These are phyloP conservation scores for Cenococcum geophilum DNA, from an alignment of 495 filamentous ascomycete species.

Conservation along the genomic window DNA sequence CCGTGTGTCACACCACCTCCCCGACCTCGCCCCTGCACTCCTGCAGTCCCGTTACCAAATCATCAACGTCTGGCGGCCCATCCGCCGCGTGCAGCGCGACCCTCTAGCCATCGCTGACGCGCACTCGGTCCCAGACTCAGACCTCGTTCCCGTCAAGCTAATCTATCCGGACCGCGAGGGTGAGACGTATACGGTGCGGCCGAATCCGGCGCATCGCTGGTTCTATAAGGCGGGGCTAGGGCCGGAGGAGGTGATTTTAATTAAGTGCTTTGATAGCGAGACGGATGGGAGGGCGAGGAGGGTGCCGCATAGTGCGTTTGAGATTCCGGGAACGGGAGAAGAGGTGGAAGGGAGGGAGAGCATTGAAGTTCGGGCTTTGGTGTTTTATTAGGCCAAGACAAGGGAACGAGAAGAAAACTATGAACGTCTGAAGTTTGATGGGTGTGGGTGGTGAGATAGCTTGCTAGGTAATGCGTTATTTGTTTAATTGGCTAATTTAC, in stretches of 20 bases:
- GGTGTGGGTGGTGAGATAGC: no score
- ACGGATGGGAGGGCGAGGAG: slow-evolving; percentile 51
- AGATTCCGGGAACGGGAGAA: slow-evolving; percentile 54
- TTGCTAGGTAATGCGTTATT: no score
- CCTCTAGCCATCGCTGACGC: slow-evolving; percentile 69
- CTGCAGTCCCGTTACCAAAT: slow-evolving; percentile 66
- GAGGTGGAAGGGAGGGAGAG: slow-evolving; percentile 57
- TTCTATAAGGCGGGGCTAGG: slow-evolving; percentile 35
- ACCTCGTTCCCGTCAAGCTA: slow-evolving; percentile 66
- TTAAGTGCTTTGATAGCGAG: slow-evolving; percentile 59
- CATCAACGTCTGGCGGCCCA: slow-evolving; percentile 75
- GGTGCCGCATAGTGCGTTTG: slow-evolving; percentile 76
- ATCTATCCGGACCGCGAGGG: slow-evolving; percentile 65
- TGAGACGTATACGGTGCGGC: slow-evolving; percentile 63
- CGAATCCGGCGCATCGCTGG: slow-evolving; percentile 58
- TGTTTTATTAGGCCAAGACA: slow-evolving; percentile 46
- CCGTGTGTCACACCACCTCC: slow-evolving; percentile 60
- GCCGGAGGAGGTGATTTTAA: slow-evolving; percentile 21
- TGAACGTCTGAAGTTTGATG: no score
- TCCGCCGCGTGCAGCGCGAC: slow-evolving; percentile 46
- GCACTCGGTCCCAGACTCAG: slow-evolving; percentile 50
- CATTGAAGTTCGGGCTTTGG: slow-evolving; percentile 84
- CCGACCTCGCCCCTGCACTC: slow-evolving; percentile 51
- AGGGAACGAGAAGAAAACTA: no score
- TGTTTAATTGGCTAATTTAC: no score